Evolutionary conservation across 2,329 filamentous ascomycete genomes (phyloP).

Genomic region (Parastagonospora nodorum): DNA sequence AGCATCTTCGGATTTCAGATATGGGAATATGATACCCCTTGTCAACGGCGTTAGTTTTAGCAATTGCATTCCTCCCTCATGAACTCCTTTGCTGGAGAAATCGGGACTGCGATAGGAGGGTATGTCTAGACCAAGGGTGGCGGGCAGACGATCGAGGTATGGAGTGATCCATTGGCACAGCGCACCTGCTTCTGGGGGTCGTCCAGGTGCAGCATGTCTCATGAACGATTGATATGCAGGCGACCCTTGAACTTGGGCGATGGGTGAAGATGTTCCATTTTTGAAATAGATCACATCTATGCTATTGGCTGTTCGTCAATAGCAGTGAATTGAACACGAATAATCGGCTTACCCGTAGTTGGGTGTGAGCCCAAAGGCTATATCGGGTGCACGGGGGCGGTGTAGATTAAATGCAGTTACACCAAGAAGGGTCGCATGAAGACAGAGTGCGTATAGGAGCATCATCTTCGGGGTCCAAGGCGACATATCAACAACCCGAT

Average conservation of each 20-base stretch:
- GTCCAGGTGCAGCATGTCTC: not conserved
- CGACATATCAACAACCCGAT: too few species aligned
- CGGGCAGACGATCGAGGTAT: too few species aligned
- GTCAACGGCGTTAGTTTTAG: not conserved
- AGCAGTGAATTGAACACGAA: not conserved
- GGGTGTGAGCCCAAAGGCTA: constrained; percentile 9
- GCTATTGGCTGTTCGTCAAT: not conserved
- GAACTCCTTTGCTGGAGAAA: not conserved
- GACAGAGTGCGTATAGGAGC: not conserved
- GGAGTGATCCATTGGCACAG: too few species aligned
- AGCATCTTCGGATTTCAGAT: not conserved
- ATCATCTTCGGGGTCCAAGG: not conserved
- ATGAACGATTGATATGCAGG: constrained; percentile 12
- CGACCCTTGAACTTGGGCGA: constrained; percentile 9
- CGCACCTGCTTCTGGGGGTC: too few species aligned
- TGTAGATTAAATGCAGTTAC: constrained; percentile 3
- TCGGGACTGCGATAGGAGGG: too few species aligned
- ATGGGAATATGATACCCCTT: not conserved
- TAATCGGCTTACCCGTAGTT: constrained; percentile 10
- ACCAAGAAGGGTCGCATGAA: not conserved
- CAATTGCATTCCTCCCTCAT: not conserved
- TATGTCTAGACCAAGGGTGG: too few species aligned
- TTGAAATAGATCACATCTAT: constrained; percentile 5
- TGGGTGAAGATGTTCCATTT: constrained; percentile 5
- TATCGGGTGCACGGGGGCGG: constrained; percentile 4